Conservation (phyloP, 1,284 basidiomycete species). For the Trametes pubescens region DNA sequence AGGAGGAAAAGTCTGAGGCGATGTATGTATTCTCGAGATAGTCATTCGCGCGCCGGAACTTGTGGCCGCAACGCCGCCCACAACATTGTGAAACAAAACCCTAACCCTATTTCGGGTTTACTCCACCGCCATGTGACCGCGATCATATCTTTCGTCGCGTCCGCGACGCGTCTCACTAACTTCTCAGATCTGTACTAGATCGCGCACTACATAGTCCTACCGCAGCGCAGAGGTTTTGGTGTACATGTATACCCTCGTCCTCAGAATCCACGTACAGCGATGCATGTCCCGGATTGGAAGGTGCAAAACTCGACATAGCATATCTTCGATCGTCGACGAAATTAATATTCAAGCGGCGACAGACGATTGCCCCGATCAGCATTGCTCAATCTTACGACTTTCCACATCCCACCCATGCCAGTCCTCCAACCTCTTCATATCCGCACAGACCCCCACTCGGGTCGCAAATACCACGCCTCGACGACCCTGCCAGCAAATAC, state of each 20-base stretch:
- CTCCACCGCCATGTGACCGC: conserved; percentile 26
- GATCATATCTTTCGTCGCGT: conserved; percentile 10
- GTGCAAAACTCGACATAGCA: neutral
- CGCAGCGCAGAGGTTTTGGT: too few relatives aligned
- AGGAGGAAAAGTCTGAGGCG: neutral
- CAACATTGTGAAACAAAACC: conserved; percentile 17
- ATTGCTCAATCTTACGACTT: neutral
- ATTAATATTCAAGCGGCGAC: neutral
- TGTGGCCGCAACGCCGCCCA: conserved; percentile 3
- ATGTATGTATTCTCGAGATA: conserved; percentile 5
- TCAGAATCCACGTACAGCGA: neutral
- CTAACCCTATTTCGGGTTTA: conserved; percentile 20
- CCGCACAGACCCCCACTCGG: conserved; percentile 33
- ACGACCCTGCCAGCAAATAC: conserved; percentile 29
- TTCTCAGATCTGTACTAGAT: neutral
- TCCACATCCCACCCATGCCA: conserved; percentile 8
- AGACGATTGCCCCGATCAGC: neutral
- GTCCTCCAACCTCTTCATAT: conserved; percentile 23
- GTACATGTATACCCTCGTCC: too few relatives aligned
- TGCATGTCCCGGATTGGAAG: neutral
- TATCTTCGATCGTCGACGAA: neutral
- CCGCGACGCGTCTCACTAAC: conserved; percentile 12
- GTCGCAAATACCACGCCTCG: conserved; percentile 41
- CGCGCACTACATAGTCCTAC: too few relatives aligned
- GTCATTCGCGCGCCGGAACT: conserved; percentile 12